Conservation (phyloP, 2,329 filamentous ascomycete genomes). For the Aspergillus ustus region DNA sequence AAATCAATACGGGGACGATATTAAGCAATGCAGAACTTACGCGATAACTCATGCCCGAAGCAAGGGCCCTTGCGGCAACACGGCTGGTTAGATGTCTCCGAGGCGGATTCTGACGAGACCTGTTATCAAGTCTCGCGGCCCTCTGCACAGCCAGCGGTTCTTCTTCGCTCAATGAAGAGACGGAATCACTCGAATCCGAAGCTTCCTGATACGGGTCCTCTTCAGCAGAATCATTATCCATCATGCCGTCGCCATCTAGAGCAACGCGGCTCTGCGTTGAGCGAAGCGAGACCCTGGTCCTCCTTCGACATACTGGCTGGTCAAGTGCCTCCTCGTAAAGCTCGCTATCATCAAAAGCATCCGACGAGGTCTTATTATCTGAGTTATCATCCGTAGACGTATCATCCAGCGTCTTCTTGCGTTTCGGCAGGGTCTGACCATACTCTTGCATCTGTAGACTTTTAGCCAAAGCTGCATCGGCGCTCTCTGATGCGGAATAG, state of each 20-base stretch:
- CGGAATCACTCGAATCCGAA: conserved; percentile 16
- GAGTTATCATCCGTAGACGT: conserved; percentile 32
- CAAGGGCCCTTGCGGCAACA: conserved; percentile 7
- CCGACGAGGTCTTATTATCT: conserved; percentile 21
- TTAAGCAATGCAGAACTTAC: conserved; percentile 33
- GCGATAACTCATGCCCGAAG: conserved; percentile 31
- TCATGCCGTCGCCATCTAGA: conserved; percentile 21
- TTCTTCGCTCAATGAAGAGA: conserved; percentile 27
- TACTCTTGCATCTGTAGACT: conserved; percentile 63
- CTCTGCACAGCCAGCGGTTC: conserved; percentile 16
- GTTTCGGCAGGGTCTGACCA: conserved; percentile 40
- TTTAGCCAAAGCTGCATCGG: conserved; percentile 59
- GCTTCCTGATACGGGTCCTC: conserved; percentile 24
- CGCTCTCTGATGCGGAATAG: conserved; percentile 37
- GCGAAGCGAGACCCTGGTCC: conserved; percentile 18
- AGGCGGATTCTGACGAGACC: neutral
- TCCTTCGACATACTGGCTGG: conserved; percentile 23
- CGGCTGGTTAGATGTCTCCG: conserved; percentile 1
- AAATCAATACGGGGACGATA: conserved; percentile 38
- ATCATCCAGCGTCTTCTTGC: conserved; percentile 34
- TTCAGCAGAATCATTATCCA: conserved; percentile 21
- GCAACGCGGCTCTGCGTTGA: conserved; percentile 17
- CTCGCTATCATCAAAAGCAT: conserved; percentile 14
- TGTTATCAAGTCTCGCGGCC: conserved; percentile 1
- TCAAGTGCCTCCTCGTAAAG: conserved; percentile 23